These are phyloP conservation scores for Picea sitchensis DNA, from an alignment of 75 land plant species.

Conservation along the genomic window DNA sequence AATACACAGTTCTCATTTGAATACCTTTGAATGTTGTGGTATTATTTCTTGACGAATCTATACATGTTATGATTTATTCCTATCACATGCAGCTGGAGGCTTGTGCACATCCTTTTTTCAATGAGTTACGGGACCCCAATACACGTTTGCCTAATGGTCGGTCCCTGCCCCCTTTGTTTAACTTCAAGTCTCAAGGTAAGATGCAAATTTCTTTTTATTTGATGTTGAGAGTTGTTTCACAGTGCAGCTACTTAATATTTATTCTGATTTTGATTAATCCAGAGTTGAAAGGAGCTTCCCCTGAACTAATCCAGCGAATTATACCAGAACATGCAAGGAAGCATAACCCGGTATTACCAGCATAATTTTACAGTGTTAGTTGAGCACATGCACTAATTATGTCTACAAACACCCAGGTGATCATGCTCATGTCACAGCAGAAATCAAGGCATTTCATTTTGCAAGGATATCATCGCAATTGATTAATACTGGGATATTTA, in stretches of 20 bases:
- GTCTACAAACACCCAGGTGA: too few species aligned
- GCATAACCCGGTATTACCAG: constrained; percentile 29
- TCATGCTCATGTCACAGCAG: too few species aligned
- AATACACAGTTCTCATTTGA: too few species aligned
- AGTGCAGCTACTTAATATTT: too few species aligned
- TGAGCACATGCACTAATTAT: too few species aligned
- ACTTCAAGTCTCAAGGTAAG: constrained; percentile 72
- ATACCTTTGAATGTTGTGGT: too few species aligned
- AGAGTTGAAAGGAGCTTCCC: constrained; percentile 70
- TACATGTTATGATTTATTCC: too few species aligned
- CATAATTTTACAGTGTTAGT: too few species aligned
- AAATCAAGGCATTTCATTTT: too few species aligned
- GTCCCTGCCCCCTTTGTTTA: constrained; percentile 78
- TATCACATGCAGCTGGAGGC: constrained; percentile 56
- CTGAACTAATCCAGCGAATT: constrained; percentile 47
- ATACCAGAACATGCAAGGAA: constrained; percentile 91
- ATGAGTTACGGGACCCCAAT: constrained; percentile 81
- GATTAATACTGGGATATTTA: too few species aligned
- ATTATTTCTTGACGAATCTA: too few species aligned
- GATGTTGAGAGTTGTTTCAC: not conserved
- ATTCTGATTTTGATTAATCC: constrained; percentile 11
- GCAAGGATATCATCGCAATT: too few species aligned
- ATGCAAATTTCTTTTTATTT: not conserved
- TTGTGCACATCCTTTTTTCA: constrained; percentile 81
- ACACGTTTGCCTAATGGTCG: constrained; percentile 84